Conservation (phyloP, 768 basidiomycete genomes). For the Tricholoma saponaceum region DNA sequence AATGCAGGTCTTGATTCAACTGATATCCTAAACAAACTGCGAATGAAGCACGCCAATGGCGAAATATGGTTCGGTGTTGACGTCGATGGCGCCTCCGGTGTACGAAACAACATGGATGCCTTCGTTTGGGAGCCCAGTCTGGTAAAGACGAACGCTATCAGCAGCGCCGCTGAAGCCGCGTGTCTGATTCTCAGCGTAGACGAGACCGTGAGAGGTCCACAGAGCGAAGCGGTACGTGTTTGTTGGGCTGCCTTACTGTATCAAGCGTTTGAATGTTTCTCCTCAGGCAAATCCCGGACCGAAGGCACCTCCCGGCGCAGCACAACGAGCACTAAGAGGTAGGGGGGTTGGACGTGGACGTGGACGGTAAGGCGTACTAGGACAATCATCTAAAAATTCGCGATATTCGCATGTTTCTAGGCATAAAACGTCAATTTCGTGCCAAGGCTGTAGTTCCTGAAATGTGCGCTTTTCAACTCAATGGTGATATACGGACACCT, state of each 20-base stretch:
- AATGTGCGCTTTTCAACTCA: background rate
- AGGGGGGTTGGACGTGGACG: constrained; percentile 50
- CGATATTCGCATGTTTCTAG: constrained; percentile 1
- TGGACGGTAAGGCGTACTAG: constrained; percentile 50
- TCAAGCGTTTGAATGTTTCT: constrained; percentile 15
- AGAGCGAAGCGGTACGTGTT: constrained; percentile 79
- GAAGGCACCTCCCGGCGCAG: constrained; percentile 86
- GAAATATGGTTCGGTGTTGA: constrained; percentile 93
- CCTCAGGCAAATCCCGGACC: constrained; percentile 74
- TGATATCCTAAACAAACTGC: constrained; percentile 93
- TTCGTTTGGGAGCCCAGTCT: constrained; percentile 99
- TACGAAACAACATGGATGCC: constrained; percentile 93
- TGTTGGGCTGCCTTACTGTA: background rate
- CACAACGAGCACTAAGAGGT: constrained; percentile 80
- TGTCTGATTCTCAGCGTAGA: constrained; percentile 95
- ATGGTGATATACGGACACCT: background rate
- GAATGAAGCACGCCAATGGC: constrained; percentile 91
- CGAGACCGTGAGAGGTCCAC: constrained; percentile 95
- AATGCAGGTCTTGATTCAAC: constrained; percentile 98
- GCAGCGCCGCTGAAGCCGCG: constrained; percentile 94
- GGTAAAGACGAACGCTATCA: constrained; percentile 93
- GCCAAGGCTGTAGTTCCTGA: background rate
- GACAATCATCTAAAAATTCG: background rate
- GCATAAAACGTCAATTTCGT: background rate
- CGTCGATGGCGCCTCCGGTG: constrained; percentile 83